Evolutionary conservation across 441 rosid species (phyloP), one percentile per base, ranked within the genome.

Genomic region (Breynia disticha): DNA sequence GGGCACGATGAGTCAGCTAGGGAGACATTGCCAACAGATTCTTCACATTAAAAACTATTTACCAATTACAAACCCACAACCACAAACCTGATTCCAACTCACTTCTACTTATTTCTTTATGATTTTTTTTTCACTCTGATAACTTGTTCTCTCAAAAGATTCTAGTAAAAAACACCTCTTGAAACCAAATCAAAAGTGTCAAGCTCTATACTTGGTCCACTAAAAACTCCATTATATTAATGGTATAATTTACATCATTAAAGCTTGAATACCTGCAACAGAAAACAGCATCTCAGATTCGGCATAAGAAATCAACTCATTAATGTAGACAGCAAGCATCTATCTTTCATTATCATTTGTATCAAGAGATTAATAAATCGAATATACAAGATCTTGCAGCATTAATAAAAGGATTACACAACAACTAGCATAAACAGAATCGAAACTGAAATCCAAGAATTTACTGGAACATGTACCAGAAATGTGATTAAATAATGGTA

Each of bases 211-310:
- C 83, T 74, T 70, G 62, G 71, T 28, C 35, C 35, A 9, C 35
- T 28, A 28, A 28, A 28, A 28, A 28, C 35, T 28, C 7, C 8
- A 69, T 63, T 50, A 44, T 32, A 42, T 56, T 20, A 37, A 43
- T 54, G 39, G 39, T 12, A 7, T 59, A 19, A 60, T 75, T 63
- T 70, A 64, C 55, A 70, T 68, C 72, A 70, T 81, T 76, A 72
- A 78, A 77, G 72, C 65, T 71, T 75, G 72, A 75, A 76, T 70
- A 72, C 84, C 88, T 78, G 83, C 78, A 81, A 83, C 72, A 48
- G 68, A 81, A 82, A 85, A 81, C 96, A 88, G 87, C 96, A 85
- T 85, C 86, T 83, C 45, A 85, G 76, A 62, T 76, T 81, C 70
- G 85, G 95, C 74, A 72, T 75, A 75, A 74, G 55, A 65, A 79